A percentile compares a stretch with the other conserved stretches of the same genome.
Conservation (phyloP, 768 basidiomycete species). For the Leccinum imitatum region DNA sequence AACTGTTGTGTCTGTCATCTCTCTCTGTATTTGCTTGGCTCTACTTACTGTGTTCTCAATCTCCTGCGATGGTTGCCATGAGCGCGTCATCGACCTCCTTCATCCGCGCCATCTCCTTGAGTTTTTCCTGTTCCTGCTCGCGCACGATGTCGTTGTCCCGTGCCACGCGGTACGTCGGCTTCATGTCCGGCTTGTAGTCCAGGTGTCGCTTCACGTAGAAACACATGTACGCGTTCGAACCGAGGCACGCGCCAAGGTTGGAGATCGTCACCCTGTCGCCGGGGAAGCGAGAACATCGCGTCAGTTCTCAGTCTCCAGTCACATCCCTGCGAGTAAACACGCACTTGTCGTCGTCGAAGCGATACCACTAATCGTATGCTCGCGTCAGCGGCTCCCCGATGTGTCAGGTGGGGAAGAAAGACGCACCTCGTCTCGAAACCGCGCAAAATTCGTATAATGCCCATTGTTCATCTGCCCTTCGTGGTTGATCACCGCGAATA, state of each 20-base stretch:
- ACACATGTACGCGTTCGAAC: slow-evolving; percentile 87
- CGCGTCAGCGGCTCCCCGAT: neutral
- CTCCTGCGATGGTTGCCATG: slow-evolving; percentile 43
- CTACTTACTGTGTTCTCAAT: slow-evolving; percentile 9
- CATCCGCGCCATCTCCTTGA: slow-evolving; percentile 52
- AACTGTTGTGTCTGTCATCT: neutral
- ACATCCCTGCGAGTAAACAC: slow-evolving; percentile 19
- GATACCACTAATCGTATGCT: slow-evolving; percentile 68
- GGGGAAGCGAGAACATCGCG: neutral
- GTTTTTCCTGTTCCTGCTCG: slow-evolving; percentile 56
- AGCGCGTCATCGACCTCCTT: slow-evolving; percentile 67
- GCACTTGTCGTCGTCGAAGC: slow-evolving; percentile 92
- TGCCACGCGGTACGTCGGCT: slow-evolving; percentile 64
- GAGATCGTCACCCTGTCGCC: slow-evolving; percentile 64
- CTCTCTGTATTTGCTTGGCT: neutral
- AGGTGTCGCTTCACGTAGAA: slow-evolving; percentile 91
- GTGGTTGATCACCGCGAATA: slow-evolving; percentile 92
- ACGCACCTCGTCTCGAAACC: slow-evolving; percentile 81
- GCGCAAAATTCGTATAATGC: slow-evolving; percentile 87
- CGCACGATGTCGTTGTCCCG: slow-evolving; percentile 65
- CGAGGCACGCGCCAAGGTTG: slow-evolving; percentile 63
- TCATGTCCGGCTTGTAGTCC: slow-evolving; percentile 73
- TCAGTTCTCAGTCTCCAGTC: neutral
- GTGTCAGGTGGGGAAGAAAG: neutral
- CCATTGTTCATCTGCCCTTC: slow-evolving; percentile 94